Evolutionary conservation across 306 rosid species (phyloP), one percentile per base, ranked within the genome.

Genomic region (Castanea sativa): DNA sequence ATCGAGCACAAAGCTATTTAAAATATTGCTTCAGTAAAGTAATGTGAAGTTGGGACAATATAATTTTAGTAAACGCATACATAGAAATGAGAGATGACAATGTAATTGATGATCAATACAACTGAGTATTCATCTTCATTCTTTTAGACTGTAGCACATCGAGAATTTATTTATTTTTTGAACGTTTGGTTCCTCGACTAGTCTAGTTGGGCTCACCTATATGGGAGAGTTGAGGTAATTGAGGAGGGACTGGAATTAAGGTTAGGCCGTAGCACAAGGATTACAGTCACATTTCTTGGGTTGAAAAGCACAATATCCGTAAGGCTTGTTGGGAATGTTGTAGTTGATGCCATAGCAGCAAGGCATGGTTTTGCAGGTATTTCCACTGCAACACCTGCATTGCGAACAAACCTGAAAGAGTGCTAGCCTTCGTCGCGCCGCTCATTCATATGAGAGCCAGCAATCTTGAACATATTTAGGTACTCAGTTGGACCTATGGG

Each of bases 261-360:
- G 3, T 5, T 55, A 55, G 59, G 19, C 59, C 30, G 30, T 29
- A 20, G 80, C 71, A 63, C 87, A 79, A 21, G 61, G 49, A 32
- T 32, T 64, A 71, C 84, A 83, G 81, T 84, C 73, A 57, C 87
- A 84, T 11, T 74, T 45, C 65, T 76, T 71, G 75, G 84, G 87
- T 27, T 64, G 73, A 69, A 84, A 84, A 25, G 84, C 87, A 51
- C 87, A 84, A 15, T 63, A 76, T 33, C 84, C 87, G 35, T 75
- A 84, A 64, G 87, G 87, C 84, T 84, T 84, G 55, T 70, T 63
- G 8, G 87, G 87, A 69, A 84, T 84, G 38, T 84, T 71, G 81
- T 84, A 84, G 68, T 84, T 73, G 69, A 84, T 84, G 58, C 59
- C 79, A 59, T 71, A 84, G 75, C 87, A 84, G 84, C 87, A 84